Base-by-base conservation (phyloP, 1,139 yeast genomes). In the Scheffersomyces lignicola region DNA sequence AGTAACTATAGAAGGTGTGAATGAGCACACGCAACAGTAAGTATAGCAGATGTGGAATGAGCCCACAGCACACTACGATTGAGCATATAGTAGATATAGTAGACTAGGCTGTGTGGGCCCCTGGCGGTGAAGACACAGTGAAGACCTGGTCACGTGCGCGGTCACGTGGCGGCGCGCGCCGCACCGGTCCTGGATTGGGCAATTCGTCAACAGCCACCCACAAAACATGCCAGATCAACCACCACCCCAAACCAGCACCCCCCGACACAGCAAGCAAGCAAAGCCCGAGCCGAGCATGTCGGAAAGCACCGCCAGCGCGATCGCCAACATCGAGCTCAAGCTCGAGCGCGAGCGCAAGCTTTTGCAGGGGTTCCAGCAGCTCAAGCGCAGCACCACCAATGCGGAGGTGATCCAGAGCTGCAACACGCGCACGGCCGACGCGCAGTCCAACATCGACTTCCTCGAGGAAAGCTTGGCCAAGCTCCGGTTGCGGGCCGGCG, bases 391-490 rank as follows among this genome's bases (percentile, higher is more conserved):
- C 45, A 87, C 97, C 14, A 62, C 70, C 44, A 92, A 92, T 59
- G 70, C 83, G 14, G 80, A 78, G 45, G 96, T 90, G 33, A 89
- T 90, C 49, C 95, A 88, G 54, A 80, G 85, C 56, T 90, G 97
- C 67, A 90, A 88, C 60, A 81, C 90, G 24, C 88, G 83, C 51
- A 89, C 92, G 48, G 72, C 94, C 43, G 97, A 92, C 51, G 90
- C 97, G 2, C 90, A 88, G 52, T 81, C 87, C 44, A 90, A 90
- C 60, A 85, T 92, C 46, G 92, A 87, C 48, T 92, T 90, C 51
- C 73, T 92, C 43, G 85, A 83, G 52, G 87, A 86, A 39, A 82
- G 92, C 6, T 68, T 92, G 51, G 69, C 73, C 33, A 85, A 85
- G 47, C 64, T 89, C 37, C 71, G 74, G 37, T 44, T 77, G 30